A percentile compares a stretch with the other conserved stretches of the same genome.
These are phyloP conservation scores for Aspergillus glaucus DNA, from an alignment of 2,329 filamentous ascomycete species.

Conservation along the genomic window DNA sequence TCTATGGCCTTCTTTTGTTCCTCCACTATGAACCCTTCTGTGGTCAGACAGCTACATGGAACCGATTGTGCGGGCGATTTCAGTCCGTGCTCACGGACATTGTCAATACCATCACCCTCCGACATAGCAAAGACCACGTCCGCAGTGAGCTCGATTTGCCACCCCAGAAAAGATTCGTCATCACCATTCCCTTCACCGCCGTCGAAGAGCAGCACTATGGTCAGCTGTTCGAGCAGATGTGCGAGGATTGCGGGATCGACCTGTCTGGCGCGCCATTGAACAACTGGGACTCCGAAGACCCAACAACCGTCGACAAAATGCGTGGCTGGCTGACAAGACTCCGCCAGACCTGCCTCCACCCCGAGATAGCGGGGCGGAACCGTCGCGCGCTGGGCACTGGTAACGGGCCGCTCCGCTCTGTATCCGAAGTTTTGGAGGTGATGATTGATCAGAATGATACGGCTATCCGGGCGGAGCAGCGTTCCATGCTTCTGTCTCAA, in stretches of 20 bases:
- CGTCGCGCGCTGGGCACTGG: slow-evolving; percentile 58
- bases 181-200: slow-evolving; percentile 82
- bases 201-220: slow-evolving; percentile 88
- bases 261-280: slow-evolving; percentile 55
- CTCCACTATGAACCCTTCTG: slow-evolving; percentile 72
- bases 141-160: slow-evolving; percentile 74
- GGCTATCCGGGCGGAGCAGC: slow-evolving; percentile 61
- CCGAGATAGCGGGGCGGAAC: slow-evolving; percentile 67
- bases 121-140: slow-evolving; percentile 79
- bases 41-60: slow-evolving; percentile 60
- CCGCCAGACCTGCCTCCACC: slow-evolving; percentile 78
- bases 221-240: slow-evolving; percentile 69
- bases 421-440: slow-evolving; percentile 76
- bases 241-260: slow-evolving; percentile 61
- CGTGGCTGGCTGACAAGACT: slow-evolving; percentile 69
- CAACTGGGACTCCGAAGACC: slow-evolving; percentile 60
- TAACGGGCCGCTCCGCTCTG: slow-evolving; percentile 66
- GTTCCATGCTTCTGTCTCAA: slow-evolving; percentile 56
- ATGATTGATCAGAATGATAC: slow-evolving; percentile 85
- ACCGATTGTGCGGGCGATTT: slow-evolving; percentile 55
- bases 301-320: slow-evolving; percentile 61
- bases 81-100: slow-evolving; percentile 61
- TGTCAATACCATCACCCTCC: slow-evolving; percentile 66
- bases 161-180: slow-evolving; percentile 74
- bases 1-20: slow-evolving; percentile 76